Evolutionary conservation across 2,329 filamentous ascomycete genomes (phyloP).

Genomic region (Periconia sp.): DNA sequence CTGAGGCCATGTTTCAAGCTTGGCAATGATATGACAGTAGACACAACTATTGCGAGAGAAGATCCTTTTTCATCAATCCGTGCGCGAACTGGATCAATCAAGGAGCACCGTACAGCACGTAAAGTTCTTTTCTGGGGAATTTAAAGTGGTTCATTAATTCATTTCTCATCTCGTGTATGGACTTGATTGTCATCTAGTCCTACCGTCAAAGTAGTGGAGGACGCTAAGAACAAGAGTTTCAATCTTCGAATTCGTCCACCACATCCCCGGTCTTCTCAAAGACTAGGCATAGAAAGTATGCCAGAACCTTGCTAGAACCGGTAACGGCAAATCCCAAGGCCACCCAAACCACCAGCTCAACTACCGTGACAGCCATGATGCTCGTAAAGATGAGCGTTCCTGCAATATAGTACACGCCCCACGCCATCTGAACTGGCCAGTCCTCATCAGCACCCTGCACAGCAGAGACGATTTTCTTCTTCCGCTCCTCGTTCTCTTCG

Average conservation of each 20-base stretch:
- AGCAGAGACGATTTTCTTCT: slow-evolving; percentile 17
- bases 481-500: slow-evolving; percentile 7
- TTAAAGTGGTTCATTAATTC: too few species aligned
- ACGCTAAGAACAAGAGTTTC: too few species aligned
- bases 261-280: slow-evolving; percentile 18
- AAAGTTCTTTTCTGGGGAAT: too few species aligned
- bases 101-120: too few species aligned
- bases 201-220: too few species aligned
- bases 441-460: slow-evolving; percentile 35
- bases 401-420: slow-evolving; percentile 41
- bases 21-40: too few species aligned
- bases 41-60: too few species aligned
- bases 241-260: background rate
- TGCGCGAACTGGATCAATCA: too few species aligned
- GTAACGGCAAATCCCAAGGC: slow-evolving; percentile 24
- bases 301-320: slow-evolving; percentile 34
- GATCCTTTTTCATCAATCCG: too few species aligned
- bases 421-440: slow-evolving; percentile 38
- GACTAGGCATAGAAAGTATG: slow-evolving; percentile 44
- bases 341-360: slow-evolving; percentile 40
- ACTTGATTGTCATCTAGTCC: too few species aligned
- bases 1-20: too few species aligned
- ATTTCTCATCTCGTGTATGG: too few species aligned
- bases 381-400: slow-evolving; percentile 40
- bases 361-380: slow-evolving; percentile 43